Percentiles rank a stretch among this genome's conserved stretches.
Conservation (phyloP, 257 asterid species). For the Nicotiana tomentosiformis region DNA sequence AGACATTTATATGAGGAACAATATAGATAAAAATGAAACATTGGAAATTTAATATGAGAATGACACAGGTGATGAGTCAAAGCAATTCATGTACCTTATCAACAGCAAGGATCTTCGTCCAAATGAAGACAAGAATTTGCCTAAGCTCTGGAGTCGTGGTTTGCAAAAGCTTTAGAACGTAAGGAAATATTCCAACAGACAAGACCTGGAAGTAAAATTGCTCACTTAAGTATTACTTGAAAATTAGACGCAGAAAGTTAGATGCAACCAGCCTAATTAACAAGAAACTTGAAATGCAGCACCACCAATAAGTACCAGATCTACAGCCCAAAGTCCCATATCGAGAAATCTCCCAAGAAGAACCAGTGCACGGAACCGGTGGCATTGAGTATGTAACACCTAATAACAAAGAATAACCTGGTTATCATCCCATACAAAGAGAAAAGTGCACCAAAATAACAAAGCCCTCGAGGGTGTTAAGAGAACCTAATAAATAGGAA, state of each 20-base stretch:
- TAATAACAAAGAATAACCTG: slow-evolving; percentile 18
- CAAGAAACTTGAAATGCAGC: slow-evolving; percentile 4
- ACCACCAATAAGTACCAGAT: slow-evolving; percentile 57
- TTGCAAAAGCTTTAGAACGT: slow-evolving; percentile 87
- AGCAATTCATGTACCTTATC: slow-evolving; percentile 58
- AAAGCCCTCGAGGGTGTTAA: background rate
- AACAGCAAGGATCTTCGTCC: slow-evolving; percentile 95
- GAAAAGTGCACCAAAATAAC: background rate
- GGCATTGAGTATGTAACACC: slow-evolving; percentile 95
- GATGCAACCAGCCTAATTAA: background rate
- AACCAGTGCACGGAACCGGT: slow-evolving; percentile 94
- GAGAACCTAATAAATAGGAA: background rate
- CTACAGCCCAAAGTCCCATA: slow-evolving; percentile 99
- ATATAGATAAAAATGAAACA: background rate
- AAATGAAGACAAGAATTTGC: slow-evolving; percentile 94
- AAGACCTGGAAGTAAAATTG: slow-evolving; percentile 56
- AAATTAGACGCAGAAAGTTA: background rate
- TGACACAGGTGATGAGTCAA: background rate
- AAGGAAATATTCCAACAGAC: slow-evolving; percentile 98
- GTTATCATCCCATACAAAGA: slow-evolving; percentile 1
- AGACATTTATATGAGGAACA: background rate
- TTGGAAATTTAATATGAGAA: background rate
- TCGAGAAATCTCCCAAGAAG: slow-evolving; percentile 98
- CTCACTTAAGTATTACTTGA: background rate
- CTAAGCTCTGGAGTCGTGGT: slow-evolving; percentile 90